Evolutionary conservation across 768 basidiomycete genomes (phyloP).

Genomic region (Flagelloscypha sp.): DNA sequence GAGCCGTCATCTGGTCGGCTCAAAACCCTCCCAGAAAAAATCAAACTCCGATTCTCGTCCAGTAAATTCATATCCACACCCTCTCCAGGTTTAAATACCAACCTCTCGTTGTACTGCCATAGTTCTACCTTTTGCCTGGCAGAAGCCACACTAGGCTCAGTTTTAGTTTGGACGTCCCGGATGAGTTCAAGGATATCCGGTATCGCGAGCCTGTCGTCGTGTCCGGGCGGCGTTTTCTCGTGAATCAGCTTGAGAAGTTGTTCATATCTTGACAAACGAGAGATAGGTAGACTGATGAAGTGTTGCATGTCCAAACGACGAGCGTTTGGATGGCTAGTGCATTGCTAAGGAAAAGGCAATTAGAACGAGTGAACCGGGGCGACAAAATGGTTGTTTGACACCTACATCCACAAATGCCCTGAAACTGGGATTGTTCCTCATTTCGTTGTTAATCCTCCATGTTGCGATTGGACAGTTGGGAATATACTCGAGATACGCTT

Average conservation of each 20-base stretch:
- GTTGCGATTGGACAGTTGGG: constrained; percentile 60
- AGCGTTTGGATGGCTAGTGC: constrained; percentile 42
- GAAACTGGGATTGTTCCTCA: constrained; percentile 51
- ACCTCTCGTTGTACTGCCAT: constrained; percentile 47
- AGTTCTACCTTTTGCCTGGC: constrained; percentile 58
- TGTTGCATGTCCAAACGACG: constrained; percentile 57
- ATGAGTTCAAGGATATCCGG: constrained; percentile 58
- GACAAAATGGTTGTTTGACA: no score
- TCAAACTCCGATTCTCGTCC: constrained; percentile 51
- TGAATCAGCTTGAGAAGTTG: constrained; percentile 50
- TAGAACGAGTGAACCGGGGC: no score
- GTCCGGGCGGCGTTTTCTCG: constrained; percentile 42
- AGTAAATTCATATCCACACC: constrained; percentile 58
- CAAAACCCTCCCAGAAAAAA: constrained; percentile 50
- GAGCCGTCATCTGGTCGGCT: constrained; percentile 58
- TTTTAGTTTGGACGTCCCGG: constrained; percentile 49
- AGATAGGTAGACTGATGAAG: constrained; percentile 61
- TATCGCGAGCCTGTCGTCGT: constrained; percentile 54
- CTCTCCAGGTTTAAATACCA: constrained; percentile 48
- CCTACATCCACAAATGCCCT: constrained; percentile 49
- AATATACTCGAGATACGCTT: constrained; percentile 61
- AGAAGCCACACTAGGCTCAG: constrained; percentile 51
- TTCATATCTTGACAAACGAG: constrained; percentile 56
- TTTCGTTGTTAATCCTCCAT: constrained; percentile 53
- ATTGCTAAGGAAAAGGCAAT: no score